phyloP scores from a whole-genome alignment of 2,329 filamentous ascomycete species.

The Mycosphaerella arachidis region DNA sequence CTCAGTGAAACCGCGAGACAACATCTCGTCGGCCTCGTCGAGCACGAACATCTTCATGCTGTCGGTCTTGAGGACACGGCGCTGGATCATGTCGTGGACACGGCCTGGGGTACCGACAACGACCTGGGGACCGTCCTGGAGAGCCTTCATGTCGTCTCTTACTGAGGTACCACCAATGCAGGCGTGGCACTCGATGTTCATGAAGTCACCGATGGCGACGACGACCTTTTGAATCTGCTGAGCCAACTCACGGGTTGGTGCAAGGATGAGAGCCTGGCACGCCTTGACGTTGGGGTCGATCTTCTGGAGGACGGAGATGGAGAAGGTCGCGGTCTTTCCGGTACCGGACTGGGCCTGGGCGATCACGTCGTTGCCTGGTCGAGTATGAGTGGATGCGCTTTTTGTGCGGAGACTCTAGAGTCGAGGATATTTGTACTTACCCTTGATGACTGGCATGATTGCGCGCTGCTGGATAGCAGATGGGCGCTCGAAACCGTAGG shows the following conservation, averaged over 20 bases:
- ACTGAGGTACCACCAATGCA: constrained; percentile 99
- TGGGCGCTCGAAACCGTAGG: constrained; percentile 99
- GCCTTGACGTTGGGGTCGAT: constrained; percentile 91
- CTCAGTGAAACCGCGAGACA: constrained; percentile 98
- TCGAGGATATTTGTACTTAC: constrained; percentile 49
- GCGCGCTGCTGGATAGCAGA: constrained; percentile 99
- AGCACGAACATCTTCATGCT: constrained; percentile 99
- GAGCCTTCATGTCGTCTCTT: constrained; percentile 96
- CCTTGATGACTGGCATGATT: constrained; percentile 99
- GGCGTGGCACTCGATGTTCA: constrained; percentile 98
- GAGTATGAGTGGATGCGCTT: constrained; percentile 11
- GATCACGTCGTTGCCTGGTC: constrained; percentile 92
- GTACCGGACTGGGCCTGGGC: constrained; percentile 99
- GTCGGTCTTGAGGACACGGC: constrained; percentile 93
- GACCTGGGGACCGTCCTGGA: constrained; percentile 92
- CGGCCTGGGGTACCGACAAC: constrained; percentile 97
- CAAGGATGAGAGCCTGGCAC: constrained; percentile 96
- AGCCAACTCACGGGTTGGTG: constrained; percentile 95
- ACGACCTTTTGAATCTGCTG: constrained; percentile 99
- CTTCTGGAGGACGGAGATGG: constrained; percentile 98
- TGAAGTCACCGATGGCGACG: constrained; percentile 97
- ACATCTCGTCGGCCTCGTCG: constrained; percentile 98
- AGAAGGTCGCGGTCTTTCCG: constrained; percentile 99
- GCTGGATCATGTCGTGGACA: constrained; percentile 99
- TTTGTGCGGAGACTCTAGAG: neutral